Conservation (phyloP, 2,329 filamentous ascomycete species). For the Helotiales sp. region DNA sequence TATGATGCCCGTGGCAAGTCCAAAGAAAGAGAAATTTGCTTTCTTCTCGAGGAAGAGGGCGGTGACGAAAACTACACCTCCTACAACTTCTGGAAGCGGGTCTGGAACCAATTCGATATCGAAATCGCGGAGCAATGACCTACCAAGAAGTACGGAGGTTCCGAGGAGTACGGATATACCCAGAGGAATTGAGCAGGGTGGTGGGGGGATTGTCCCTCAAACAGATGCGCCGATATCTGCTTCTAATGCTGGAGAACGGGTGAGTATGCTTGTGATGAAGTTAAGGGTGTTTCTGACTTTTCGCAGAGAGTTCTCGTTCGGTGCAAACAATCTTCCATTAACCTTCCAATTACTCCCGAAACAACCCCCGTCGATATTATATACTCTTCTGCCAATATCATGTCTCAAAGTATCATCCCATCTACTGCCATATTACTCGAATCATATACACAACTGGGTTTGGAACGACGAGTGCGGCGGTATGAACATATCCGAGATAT, state of each 20-base stretch:
- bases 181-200: conserved; percentile 34
- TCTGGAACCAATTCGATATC: conserved; percentile 15
- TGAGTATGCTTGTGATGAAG: conserved; percentile 48
- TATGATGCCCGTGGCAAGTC: conserved; percentile 24
- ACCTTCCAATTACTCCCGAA: conserved; percentile 72
- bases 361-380: conserved; percentile 79
- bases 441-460: conserved; percentile 72
- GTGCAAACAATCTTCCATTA: conserved; percentile 71
- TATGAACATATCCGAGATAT: conserved; percentile 89
- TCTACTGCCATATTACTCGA: conserved; percentile 76
- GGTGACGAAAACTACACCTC: conserved; percentile 27
- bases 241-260: conserved; percentile 78
- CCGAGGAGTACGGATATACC: conserved; percentile 17
- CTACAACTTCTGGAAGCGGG: conserved; percentile 22
- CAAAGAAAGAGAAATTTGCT: conserved; percentile 37
- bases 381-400: conserved; percentile 64
- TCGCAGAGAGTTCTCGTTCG: conserved; percentile 70
- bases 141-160: conserved; percentile 15
- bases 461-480: conserved; percentile 80
- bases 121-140: conserved; percentile 27
- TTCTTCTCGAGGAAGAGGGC: conserved; percentile 41
- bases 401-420: conserved; percentile 68
- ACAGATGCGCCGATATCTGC: conserved; percentile 81
- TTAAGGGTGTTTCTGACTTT: neutral
- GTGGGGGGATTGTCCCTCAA: conserved; percentile 50